Base-by-base conservation (phyloP, 345 rosid species). In the Turnera subulata region DNA sequence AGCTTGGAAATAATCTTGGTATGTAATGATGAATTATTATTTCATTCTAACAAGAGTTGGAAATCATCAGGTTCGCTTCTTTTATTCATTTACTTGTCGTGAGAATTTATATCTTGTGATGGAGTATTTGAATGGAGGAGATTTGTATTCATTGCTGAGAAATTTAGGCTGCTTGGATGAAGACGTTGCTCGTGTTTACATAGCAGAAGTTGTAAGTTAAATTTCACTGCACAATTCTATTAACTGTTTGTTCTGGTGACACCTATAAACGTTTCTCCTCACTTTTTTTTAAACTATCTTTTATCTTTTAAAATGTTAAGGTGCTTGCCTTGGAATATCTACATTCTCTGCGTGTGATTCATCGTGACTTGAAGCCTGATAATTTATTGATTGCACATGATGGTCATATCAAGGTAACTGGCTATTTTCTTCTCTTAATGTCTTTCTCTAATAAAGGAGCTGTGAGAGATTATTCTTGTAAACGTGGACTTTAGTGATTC, bases 51-150 rank as follows among this genome's bases (percentile, higher is more conserved):
- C 66, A 51, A 62, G 32, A 53, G 57, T 68, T 72, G 59, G 44
- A 64, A 59, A 69, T 67, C 68, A 18, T 57, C 84, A 94, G 99
- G 99, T 94, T 59, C 97, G 99, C 55, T 94, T 94, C 80, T 94
- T 94, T 79, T 94, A 90, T 81, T 94, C 99, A 22, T 94, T 94
- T 77, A 94, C 99, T 26, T 90, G 97, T 63, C 90, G 97, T 47
- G 99, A 94, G 73, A 94, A 94, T 73, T 80, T 94, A 76, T 94
- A 94, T 75, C 96, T 94, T 67, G 99, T 94, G 79, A 94, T 94
- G 99, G 99, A 94, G 86, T 94, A 94, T 74, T 70, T 94, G 74
- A 94, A 94, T 72, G 99, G 99, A 68, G 99, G 99, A 33, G 99
- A 94, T 73, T 61, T 94, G 52, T 94, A 90, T 80, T 94, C 99